These are phyloP conservation scores for Clarkia xantiana DNA, from an alignment of 345 rosid species.

Conservation along the genomic window DNA sequence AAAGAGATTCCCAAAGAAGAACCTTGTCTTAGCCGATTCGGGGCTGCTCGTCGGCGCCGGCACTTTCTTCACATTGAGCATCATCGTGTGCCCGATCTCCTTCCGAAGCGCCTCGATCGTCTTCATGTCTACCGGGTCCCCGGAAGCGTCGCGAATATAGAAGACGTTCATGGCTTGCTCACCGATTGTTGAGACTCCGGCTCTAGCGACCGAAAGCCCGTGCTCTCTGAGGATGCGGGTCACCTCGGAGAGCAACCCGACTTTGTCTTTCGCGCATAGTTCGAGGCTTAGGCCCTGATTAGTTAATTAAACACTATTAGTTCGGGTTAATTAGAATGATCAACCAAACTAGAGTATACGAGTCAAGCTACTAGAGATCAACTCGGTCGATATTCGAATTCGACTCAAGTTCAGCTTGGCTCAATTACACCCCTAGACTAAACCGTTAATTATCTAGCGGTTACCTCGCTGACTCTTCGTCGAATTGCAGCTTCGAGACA, in stretches of 20 bases:
- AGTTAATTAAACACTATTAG: too few species aligned
- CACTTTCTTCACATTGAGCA: slow-evolving; percentile 65
- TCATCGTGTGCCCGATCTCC: slow-evolving; percentile 75
- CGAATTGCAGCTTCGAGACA: slow-evolving; percentile 82
- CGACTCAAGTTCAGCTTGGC: too few species aligned
- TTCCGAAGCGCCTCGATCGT: slow-evolving; percentile 65
- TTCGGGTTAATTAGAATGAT: too few species aligned
- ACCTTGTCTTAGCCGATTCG: slow-evolving; percentile 70
- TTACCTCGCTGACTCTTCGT: slow-evolving; percentile 84
- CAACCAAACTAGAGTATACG: too few species aligned
- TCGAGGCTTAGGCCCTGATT: slow-evolving; percentile 71
- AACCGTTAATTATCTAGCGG: too few species aligned
- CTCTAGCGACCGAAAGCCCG: slow-evolving; percentile 67
- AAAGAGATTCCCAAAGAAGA: slow-evolving; percentile 76
- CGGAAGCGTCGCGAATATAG: slow-evolving; percentile 76
- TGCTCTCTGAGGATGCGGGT: slow-evolving; percentile 79
- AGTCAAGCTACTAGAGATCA: too few species aligned
- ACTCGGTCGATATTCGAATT: too few species aligned
- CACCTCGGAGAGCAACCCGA: slow-evolving; percentile 73
- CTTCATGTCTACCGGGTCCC: slow-evolving; percentile 69
- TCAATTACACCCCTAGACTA: not conserved
- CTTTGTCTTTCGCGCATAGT: slow-evolving; percentile 75
- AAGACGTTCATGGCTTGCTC: slow-evolving; percentile 78
- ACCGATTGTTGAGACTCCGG: slow-evolving; percentile 76
- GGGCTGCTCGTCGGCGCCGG: slow-evolving; percentile 16